Evolutionary conservation across 2,329 filamentous ascomycete species (phyloP), one percentile per base, ranked within the genome.

Genomic region (Hymenoscyphus occultus): DNA sequence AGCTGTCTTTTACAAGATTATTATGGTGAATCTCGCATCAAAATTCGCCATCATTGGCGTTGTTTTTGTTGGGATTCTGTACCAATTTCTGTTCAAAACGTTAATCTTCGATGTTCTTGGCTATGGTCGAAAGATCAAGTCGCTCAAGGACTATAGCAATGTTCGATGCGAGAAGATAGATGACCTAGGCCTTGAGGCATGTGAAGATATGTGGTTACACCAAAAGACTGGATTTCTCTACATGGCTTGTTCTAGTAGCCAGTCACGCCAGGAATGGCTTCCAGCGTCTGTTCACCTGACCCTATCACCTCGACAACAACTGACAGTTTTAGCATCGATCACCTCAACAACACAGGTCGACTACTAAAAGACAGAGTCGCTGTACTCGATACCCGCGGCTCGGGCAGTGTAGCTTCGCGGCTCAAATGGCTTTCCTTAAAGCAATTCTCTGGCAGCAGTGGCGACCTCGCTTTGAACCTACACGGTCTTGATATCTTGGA

Each of bases 401-500:
- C 54, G 2, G 70, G 72, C 9, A 62, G 59, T 13, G 22, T 73
- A 31, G 63, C 69, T 32, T 70, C 70, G 16, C 67, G 71, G 28
- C 54, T 71, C 31, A 65, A 67, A 42, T 71, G 71, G 70, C 59
- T 73, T n/a, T 61, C 62, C 1, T 51, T 64, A 5, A 66, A 71
- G 39, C 62, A 71, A 12, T 75, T 72, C 56, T 60, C 64, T 6
- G 73, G 72, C 0, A 68, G 65, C 32, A 69, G 71, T 10, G 72
- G 72, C 3, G 72, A 73, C 51, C 69, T 64, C 12, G 72, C 71
- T 5, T 64, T 77, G 10, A 74, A 75, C 61, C 70, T 78, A 35
- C 73, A 76, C 19, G 75, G 74, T 3, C 69, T 78, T 19, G 75
- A 78, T 61, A 71, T 76, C 16, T 67, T 69, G n/a, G 64, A 70